Conservation (phyloP, 2,329 filamentous ascomycete genomes). For the Verticillium tricorpus region DNA sequence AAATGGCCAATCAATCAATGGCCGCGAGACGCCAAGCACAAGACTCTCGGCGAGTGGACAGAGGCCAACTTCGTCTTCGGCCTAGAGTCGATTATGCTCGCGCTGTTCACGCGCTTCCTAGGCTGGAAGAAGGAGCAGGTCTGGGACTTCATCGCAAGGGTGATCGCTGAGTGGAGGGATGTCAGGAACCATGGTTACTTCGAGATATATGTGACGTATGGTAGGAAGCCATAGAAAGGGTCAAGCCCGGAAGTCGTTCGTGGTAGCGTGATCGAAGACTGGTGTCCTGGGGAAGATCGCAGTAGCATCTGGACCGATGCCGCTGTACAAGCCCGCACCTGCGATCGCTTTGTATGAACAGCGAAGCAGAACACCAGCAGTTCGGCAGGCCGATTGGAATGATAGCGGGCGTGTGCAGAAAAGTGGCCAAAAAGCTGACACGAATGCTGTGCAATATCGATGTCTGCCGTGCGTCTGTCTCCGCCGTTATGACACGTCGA, state of each 20-base stretch:
- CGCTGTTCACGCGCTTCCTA: conserved; percentile 19
- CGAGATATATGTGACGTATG: conserved; percentile 26
- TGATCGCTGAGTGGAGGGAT: conserved; percentile 25
- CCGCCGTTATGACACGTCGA: neutral
- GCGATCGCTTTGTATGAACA: too few relatives aligned
- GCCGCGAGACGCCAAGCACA: conserved; percentile 19
- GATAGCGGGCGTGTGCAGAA: neutral
- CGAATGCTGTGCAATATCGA: neutral
- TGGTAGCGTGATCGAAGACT: neutral
- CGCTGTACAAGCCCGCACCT: neutral
- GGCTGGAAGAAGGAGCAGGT: conserved; percentile 24
- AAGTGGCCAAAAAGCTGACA: neutral
- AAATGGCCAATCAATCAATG: conserved; percentile 23
- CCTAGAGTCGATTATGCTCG: conserved; percentile 28
- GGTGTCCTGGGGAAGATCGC: neutral
- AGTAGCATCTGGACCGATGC: neutral
- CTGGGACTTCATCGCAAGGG: conserved; percentile 22
- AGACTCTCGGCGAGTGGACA: conserved; percentile 21
- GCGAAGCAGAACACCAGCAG: neutral
- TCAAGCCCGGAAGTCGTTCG: neutral
- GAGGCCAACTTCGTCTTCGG: conserved; percentile 19
- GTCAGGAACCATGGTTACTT: conserved; percentile 33
- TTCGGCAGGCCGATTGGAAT: neutral
- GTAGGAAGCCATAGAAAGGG: conserved; percentile 1
- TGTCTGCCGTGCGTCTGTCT: neutral